Percentiles rank a stretch among this genome's conserved stretches.
phyloP scores from a whole-genome alignment of 495 filamentous ascomycete species.

The Aspergillus haitiensis region DNA sequence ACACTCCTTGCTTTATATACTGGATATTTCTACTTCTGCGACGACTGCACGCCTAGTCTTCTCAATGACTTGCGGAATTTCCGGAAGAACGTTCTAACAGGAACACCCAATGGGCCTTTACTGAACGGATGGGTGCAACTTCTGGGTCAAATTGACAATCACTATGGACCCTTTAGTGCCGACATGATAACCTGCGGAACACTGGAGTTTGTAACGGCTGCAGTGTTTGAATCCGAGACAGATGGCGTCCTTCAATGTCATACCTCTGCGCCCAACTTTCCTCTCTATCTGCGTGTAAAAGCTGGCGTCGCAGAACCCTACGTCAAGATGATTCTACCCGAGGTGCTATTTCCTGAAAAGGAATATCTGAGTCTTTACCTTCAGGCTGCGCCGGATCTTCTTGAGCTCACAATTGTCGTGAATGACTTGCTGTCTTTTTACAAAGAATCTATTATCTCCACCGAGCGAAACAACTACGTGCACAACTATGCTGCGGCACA shows the following conservation, averaged over 20 bases:
- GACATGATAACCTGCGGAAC: slow-evolving; percentile 8
- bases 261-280: slow-evolving; percentile 2
- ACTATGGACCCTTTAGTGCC: slow-evolving; percentile 1
- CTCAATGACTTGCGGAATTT: too few relatives aligned
- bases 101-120: too few relatives aligned
- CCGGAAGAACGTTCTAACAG: too few relatives aligned
- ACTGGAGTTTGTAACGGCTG: slow-evolving; percentile 10
- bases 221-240: slow-evolving; percentile 4
- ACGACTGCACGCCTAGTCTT: too few relatives aligned
- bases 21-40: too few relatives aligned
- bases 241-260: background rate
- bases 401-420: slow-evolving; percentile 6
- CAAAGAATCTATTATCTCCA: slow-evolving; percentile 15
- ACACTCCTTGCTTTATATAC: too few relatives aligned
- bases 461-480: slow-evolving; percentile 15
- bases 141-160: background rate
- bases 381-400: slow-evolving; percentile 6
- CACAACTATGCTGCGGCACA: slow-evolving; percentile 11
- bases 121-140: background rate
- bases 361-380: slow-evolving; percentile 11
- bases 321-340: slow-evolving; percentile 11
- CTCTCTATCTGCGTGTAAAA: slow-evolving; percentile 16
- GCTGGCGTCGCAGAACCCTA: slow-evolving; percentile 12
- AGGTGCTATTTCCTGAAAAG: slow-evolving; percentile 12
- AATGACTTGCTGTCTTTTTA: slow-evolving; percentile 23